Conservation (phyloP, 2,329 filamentous ascomycete species). For the Diplocarpon rosae region DNA sequence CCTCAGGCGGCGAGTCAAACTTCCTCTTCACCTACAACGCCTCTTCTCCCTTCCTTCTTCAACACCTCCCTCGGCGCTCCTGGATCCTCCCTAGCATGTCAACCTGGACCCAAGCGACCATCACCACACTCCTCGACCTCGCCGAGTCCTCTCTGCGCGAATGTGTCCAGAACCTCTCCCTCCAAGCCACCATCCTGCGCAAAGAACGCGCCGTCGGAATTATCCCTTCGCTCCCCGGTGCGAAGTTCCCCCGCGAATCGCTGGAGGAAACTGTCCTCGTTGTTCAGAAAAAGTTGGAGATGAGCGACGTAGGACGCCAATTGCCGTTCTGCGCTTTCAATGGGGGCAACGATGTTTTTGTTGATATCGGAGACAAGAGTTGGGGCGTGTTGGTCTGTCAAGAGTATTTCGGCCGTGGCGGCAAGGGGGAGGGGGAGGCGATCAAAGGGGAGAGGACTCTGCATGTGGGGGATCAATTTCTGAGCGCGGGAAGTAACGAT, state of each 20-base stretch:
- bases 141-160: conserved; percentile 77
- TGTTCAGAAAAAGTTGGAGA: conserved; percentile 83
- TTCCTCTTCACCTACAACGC: conserved; percentile 78
- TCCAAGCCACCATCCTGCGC: conserved; percentile 70
- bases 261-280: conserved; percentile 94
- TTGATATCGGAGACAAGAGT: conserved; percentile 96
- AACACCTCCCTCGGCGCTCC: conserved; percentile 50
- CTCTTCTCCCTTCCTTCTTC: conserved; percentile 53
- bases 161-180: conserved; percentile 66
- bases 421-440: conserved; percentile 9
- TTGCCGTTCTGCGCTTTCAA: conserved; percentile 98
- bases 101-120: conserved; percentile 65
- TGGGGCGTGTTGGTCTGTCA: conserved; percentile 93
- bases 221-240: conserved; percentile 49
- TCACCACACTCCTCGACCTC: conserved; percentile 72
- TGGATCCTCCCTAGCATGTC: conserved; percentile 76
- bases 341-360: conserved; percentile 93
- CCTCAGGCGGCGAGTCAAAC: conserved; percentile 70
- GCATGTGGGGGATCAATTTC: conserved; percentile 93
- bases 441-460: conserved; percentile 70
- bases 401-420: conserved; percentile 58
- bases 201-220: conserved; percentile 84
- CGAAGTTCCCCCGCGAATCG: conserved; percentile 72
- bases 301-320: conserved; percentile 52
- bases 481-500: conserved; percentile 91